Evolutionary conservation across 192 early-diverging fungal genomes (phyloP).

Genomic region (Jimgerdemannia flammicorona): DNA sequence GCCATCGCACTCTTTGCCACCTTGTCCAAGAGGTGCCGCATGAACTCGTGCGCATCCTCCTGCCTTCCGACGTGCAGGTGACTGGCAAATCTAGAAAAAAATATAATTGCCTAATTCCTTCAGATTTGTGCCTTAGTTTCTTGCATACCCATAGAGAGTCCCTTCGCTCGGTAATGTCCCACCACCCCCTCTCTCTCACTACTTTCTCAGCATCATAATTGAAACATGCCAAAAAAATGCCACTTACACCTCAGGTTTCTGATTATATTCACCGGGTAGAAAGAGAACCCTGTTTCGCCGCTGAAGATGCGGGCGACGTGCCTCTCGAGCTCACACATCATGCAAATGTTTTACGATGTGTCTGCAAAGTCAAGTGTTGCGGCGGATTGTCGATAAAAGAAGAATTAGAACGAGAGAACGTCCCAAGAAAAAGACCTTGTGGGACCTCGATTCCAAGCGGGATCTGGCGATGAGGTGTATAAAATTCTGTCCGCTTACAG

Average conservation of each 20-base stretch:
- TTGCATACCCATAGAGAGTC: too few relatives aligned
- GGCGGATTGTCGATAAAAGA: neutral
- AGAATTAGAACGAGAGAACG: too few relatives aligned
- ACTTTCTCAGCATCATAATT: too few relatives aligned
- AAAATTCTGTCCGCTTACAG: conserved; percentile 42
- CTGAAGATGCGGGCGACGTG: conserved; percentile 59
- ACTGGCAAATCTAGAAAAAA: conserved; percentile 37
- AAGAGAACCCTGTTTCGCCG: conserved; percentile 34
- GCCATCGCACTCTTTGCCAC: conserved; percentile 60
- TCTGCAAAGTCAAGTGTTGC: conserved; percentile 27
- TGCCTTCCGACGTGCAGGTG: conserved; percentile 77
- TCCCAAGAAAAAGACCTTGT: neutral
- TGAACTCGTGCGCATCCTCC: conserved; percentile 91
- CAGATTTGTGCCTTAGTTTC: too few relatives aligned
- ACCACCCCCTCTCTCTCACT: too few relatives aligned
- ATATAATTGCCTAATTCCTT: neutral
- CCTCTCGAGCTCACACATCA: conserved; percentile 67
- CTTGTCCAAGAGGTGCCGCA: conserved; percentile 62
- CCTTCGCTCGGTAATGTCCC: too few relatives aligned
- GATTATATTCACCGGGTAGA: conserved; percentile 65
- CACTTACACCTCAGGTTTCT: conserved; percentile 56
- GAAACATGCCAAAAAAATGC: neutral
- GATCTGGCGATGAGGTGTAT: too few relatives aligned
- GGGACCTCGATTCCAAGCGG: too few relatives aligned
- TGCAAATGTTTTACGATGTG: conserved; percentile 56